Conservation (phyloP, 495 filamentous ascomycete species). For the Daldinia childiae region DNA sequence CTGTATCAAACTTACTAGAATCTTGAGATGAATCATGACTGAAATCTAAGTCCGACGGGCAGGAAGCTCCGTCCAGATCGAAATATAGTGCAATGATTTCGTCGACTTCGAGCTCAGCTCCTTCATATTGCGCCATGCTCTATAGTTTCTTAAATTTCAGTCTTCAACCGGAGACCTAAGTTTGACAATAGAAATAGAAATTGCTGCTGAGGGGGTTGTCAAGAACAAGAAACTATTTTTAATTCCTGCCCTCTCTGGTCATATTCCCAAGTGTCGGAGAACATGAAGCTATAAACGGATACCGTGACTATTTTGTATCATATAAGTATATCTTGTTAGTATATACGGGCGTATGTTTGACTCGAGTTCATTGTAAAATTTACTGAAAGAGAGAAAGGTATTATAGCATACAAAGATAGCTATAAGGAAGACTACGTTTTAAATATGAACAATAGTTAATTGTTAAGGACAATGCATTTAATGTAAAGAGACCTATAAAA, state of each 20-base stretch:
- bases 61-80: conserved; percentile 14
- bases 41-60: not conserved
- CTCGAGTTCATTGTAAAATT: too few relatives aligned
- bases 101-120: not conserved
- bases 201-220: not conserved
- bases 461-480: too few relatives aligned
- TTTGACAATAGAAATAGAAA: not conserved
- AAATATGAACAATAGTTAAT: too few relatives aligned
- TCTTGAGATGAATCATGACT: not conserved
- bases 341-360: too few relatives aligned
- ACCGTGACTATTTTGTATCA: not conserved
- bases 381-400: too few relatives aligned
- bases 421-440: too few relatives aligned
- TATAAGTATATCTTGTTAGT: not conserved
- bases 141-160: not conserved
- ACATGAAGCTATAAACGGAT: not conserved
- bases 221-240: not conserved
- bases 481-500: too few relatives aligned
- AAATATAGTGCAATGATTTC: conserved; percentile 23
- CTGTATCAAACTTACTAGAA: not conserved
- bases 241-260: not conserved
- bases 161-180: not conserved
- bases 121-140: not conserved
- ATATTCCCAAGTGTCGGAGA: not conserved
- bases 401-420: too few relatives aligned